Evolutionary conservation across 1,284 basidiomycete species (phyloP).

Genomic region (Cryptococcus jaspeensis): DNA sequence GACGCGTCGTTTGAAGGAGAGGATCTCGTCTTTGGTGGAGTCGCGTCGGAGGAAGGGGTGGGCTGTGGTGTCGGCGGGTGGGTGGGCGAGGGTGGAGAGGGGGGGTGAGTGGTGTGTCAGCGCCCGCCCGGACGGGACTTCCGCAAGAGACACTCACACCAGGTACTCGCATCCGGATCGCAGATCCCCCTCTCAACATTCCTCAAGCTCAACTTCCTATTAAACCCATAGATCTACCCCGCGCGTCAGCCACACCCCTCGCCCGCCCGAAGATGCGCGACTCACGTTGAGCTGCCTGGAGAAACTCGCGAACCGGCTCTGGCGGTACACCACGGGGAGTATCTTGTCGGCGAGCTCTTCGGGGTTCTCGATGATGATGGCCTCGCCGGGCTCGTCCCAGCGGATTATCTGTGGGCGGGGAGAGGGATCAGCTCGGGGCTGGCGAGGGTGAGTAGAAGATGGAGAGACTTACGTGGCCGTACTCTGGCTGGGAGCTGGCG

Average conservation of each 20-base stretch:
- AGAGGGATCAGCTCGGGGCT: not conserved
- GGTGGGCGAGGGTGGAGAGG: not conserved
- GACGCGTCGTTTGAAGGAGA: constrained; percentile 86
- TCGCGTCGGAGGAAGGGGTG: constrained; percentile 83
- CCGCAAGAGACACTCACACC: constrained; percentile 67
- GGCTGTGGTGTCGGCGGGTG: constrained; percentile 56
- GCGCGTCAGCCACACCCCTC: constrained; percentile 7
- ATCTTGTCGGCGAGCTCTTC: constrained; percentile 85
- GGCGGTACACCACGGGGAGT: constrained; percentile 82
- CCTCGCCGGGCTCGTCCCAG: constrained; percentile 83
- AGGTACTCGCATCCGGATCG: constrained; percentile 88
- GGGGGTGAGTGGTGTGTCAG: not conserved
- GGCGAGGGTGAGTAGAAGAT: not conserved
- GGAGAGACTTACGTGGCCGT: constrained; percentile 27
- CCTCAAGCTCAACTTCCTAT: constrained; percentile 80
- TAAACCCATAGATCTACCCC: constrained; percentile 84
- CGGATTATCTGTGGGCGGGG: constrained; percentile 66
- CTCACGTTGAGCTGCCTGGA: constrained; percentile 87
- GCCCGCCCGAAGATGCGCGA: no score
- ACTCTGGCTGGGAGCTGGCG: constrained; percentile 29
- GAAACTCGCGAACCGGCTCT: constrained; percentile 90
- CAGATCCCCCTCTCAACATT: constrained; percentile 87
- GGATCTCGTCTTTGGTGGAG: constrained; percentile 78
- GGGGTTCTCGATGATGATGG: constrained; percentile 86
- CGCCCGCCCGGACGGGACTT: no score